Evolutionary conservation across 78 protist species (phyloP).

Genomic region (Chrysochromulina tobinii): DNA sequence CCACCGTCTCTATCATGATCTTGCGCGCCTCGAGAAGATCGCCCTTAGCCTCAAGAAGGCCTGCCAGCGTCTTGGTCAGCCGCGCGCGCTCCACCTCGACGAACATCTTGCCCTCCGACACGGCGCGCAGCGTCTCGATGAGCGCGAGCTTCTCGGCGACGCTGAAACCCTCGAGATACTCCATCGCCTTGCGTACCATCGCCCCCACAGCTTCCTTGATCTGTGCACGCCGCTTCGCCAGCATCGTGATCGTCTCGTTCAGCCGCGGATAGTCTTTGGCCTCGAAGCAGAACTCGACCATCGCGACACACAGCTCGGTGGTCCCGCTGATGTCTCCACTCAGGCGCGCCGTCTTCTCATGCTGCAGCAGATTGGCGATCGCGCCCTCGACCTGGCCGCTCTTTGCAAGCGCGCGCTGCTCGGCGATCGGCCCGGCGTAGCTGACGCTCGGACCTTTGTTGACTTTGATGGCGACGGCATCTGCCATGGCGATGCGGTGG

Average conservation of each 20-base stretch:
- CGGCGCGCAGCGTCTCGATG: conserved; percentile 42
- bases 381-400: background rate
- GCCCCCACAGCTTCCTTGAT: conserved; percentile 30
- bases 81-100: conserved; percentile 85
- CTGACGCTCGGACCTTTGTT: background rate
- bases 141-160: conserved; percentile 13
- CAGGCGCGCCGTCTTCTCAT: conserved; percentile 33
- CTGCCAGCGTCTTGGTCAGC: conserved; percentile 62
- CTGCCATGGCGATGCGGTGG: no score
- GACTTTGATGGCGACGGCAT: no score
- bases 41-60: conserved; percentile 73
- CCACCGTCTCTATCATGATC: conserved; percentile 66
- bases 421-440: background rate
- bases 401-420: background rate
- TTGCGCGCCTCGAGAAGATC: conserved; percentile 66
- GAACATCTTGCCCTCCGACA: conserved; percentile 45
- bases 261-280: conserved; percentile 18
- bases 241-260: conserved; percentile 19
- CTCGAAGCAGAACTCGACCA: conserved; percentile 31
- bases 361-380: background rate
- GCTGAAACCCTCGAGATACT: background rate
- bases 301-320: background rate
- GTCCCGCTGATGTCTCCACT: background rate
- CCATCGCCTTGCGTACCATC: conserved; percentile 37
- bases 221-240: conserved; percentile 51